Evolutionary conservation across 768 basidiomycete species (phyloP).

Genomic region (Rhodotorula toruloides): DNA sequence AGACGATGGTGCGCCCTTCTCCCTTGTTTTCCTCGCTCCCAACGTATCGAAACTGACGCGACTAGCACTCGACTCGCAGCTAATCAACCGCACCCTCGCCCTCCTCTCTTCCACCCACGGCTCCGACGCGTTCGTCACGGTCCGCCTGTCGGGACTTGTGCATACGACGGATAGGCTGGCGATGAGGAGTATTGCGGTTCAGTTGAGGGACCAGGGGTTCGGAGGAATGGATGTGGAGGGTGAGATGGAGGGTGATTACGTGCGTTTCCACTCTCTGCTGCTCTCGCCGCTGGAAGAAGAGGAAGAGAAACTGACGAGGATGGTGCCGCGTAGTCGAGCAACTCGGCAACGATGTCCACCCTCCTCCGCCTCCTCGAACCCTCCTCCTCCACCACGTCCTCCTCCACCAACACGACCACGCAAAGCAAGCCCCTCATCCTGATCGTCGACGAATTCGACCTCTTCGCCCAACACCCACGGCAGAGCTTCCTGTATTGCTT

Average conservation of each 20-base stretch:
- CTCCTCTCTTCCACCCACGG: conserved; percentile 27
- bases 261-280: conserved; percentile 31
- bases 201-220: conserved; percentile 73
- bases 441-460: conserved; percentile 84
- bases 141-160: conserved; percentile 77
- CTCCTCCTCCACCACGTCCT: conserved; percentile 27
- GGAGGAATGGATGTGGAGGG: conserved; percentile 30
- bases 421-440: conserved; percentile 56
- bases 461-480: conserved; percentile 84
- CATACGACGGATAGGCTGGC: conserved; percentile 83
- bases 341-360: conserved; percentile 40
- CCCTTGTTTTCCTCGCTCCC: neutral
- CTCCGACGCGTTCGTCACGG: conserved; percentile 50
- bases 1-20: conserved; percentile 30
- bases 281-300: no score
- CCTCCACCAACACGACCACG: conserved; percentile 54
- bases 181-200: conserved; percentile 84
- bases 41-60: neutral
- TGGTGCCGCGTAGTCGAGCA: conserved; percentile 53
- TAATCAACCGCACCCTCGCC: conserved; percentile 38
- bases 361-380: conserved; percentile 42
- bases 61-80: neutral
- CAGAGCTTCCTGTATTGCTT: conserved; percentile 92
- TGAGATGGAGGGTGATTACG: conserved; percentile 48
- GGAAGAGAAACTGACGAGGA: conserved; percentile 43